Conservation (phyloP, 2,329 filamentous ascomycete genomes). For the Aspergillus caelatus region DNA sequence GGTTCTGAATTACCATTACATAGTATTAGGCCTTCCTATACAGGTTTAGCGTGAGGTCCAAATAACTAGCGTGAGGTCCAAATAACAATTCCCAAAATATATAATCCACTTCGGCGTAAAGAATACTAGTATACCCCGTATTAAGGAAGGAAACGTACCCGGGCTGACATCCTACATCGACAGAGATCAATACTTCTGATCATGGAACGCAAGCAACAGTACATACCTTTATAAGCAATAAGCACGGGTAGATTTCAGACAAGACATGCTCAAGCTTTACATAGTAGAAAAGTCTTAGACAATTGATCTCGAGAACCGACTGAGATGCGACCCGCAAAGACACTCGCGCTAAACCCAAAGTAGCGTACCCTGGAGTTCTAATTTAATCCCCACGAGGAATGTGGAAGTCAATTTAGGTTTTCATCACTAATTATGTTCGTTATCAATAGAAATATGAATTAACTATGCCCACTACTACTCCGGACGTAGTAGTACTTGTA, state of each 20-base stretch:
- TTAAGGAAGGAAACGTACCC: background rate
- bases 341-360: background rate
- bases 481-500: background rate
- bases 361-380: conserved; percentile 1
- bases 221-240: no score
- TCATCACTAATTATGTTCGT: conserved; percentile 7
- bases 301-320: background rate
- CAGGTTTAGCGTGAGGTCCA: no score
- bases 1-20: no score
- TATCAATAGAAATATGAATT: conserved; percentile 10
- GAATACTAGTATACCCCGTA: no score
- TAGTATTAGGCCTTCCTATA: no score
- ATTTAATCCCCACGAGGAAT: conserved; percentile 14
- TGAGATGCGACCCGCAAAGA: conserved; percentile 6
- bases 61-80: no score
- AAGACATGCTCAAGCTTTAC: background rate
- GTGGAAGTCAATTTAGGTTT: conserved; percentile 6
- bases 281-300: background rate
- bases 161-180: background rate
- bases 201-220: background rate
- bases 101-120: background rate
- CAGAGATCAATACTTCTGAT: background rate
- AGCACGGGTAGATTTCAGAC: background rate
- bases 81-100: no score
- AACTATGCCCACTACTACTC: background rate